These are phyloP conservation scores for Candida loeiensis DNA, from an alignment of 805 yeast species.

Conservation along the genomic window DNA sequence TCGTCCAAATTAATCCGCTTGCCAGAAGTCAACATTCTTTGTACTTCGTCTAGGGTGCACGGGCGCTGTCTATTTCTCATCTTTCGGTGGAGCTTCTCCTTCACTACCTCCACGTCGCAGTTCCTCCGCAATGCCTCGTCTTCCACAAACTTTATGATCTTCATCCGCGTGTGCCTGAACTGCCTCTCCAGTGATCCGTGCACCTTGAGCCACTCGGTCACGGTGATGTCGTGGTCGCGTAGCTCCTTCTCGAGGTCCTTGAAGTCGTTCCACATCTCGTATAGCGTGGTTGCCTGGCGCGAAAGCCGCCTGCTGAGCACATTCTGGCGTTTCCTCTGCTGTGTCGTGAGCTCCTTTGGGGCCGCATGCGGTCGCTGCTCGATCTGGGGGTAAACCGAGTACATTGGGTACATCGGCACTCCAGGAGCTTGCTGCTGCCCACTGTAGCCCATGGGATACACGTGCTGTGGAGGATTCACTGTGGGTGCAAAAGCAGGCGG, in stretches of 20 bases:
- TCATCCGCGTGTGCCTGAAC: constrained; percentile 26
- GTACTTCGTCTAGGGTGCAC: constrained; percentile 33
- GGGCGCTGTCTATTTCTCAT: constrained; percentile 28
- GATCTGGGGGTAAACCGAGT: background rate
- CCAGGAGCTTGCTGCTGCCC: background rate
- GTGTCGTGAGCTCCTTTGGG: constrained; percentile 8
- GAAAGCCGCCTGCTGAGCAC: constrained; percentile 24
- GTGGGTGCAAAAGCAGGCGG: background rate
- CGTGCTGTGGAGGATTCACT: background rate
- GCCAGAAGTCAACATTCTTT: constrained; percentile 28
- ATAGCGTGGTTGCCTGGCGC: constrained; percentile 25
- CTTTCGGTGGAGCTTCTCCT: constrained; percentile 25
- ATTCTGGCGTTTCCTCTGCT: constrained; percentile 15
- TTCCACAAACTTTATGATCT: constrained; percentile 28
- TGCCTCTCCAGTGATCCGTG: constrained; percentile 30
- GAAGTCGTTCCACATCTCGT: constrained; percentile 35
- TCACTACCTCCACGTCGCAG: constrained; percentile 19
- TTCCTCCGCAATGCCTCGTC: constrained; percentile 23
- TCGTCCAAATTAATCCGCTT: constrained; percentile 24
- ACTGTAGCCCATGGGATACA: background rate
- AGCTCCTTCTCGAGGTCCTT: constrained; percentile 24
- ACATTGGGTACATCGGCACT: background rate
- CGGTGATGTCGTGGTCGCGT: constrained; percentile 20
- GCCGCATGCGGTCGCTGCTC: background rate
- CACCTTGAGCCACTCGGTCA: constrained; percentile 29